Evolutionary conservation across 2,329 filamentous ascomycete genomes (phyloP).

Genomic region (Ophiostoma himal-ulmi): DNA sequence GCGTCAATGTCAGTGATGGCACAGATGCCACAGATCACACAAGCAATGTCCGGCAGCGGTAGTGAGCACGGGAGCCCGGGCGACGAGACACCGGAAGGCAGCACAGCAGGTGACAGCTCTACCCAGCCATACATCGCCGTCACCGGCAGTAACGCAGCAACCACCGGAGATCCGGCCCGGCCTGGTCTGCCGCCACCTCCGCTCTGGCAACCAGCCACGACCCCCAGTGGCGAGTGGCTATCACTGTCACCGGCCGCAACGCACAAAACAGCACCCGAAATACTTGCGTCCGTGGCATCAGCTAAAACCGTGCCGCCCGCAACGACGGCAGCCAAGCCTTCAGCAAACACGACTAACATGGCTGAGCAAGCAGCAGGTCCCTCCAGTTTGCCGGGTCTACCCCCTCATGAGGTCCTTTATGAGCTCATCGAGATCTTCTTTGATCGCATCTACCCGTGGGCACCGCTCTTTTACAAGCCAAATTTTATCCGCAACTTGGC

Average conservation of each 20-base stretch:
- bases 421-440: constrained; percentile 23
- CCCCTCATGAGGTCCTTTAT: constrained; percentile 16
- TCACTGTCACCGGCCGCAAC: neutral
- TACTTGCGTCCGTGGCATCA: neutral
- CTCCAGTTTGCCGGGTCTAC: constrained; percentile 7
- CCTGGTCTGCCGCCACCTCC: neutral
- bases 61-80: constrained; percentile 1
- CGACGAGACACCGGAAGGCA: constrained; percentile 5
- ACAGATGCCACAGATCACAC: neutral
- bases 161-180: neutral
- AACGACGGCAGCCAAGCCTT: neutral
- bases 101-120: neutral
- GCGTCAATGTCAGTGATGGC: neutral
- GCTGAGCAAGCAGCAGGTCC: neutral
- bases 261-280: neutral
- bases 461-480: constrained; percentile 22
- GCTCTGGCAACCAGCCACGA: neutral
- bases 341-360: neutral
- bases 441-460: constrained; percentile 21
- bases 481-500: constrained; percentile 13
- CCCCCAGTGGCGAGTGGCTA: neutral
- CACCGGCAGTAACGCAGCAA: neutral
- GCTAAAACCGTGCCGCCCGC: neutral
- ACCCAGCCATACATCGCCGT: neutral
- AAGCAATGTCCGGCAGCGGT: neutral